Base-by-base conservation (phyloP, 2,329 filamentous ascomycete species). In the Penicillium expansum region DNA sequence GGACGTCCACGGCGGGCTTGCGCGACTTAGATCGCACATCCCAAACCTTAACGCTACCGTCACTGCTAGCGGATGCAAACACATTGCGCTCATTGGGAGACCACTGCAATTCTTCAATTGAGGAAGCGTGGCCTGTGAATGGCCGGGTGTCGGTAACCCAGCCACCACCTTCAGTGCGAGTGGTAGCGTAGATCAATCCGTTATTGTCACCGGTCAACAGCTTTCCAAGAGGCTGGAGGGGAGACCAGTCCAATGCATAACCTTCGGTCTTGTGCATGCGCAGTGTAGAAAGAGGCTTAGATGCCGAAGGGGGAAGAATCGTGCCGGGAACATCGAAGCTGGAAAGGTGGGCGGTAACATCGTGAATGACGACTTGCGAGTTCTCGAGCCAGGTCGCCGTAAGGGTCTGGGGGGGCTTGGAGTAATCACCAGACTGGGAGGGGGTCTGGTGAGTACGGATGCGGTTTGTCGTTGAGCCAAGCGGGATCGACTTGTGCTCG, bases 161-260 rank as follows among this genome's bases (percentile, higher is more conserved):
- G 61, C 90, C 89, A 51, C 92, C 94, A 57, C 90, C 91, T 70
- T 94, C 90, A 49, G 88, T 92, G 56, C 91, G 84, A 8, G 91
- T 92, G 1, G 93, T 97, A 58, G 87, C 82, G 76, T 92, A 97
- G 71, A 99, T 97, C 59, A 89, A 80, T 57, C 94, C 94, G 64
- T 92, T 83, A 71, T 92, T 91, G 76, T 99, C 94, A 62, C 94
- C 94, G 0, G 93, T 97, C 44, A 96, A 77, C 3, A 99, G 86
- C 76, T 93, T 94, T 57, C 92, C 92, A 45, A 87, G 83, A 0
- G 91, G 85, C 44, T 90, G 83, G 10, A 91, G 74, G 1, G 91
- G 90, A 27, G 92, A 96, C 94, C 94, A 99, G 77, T 97, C 94
- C n/a, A 99, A 77, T 0, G 91, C 94, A 74, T 97, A 99, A 48